Conservation (phyloP, 495 filamentous ascomycete species). For the Extremus antarcticus region DNA sequence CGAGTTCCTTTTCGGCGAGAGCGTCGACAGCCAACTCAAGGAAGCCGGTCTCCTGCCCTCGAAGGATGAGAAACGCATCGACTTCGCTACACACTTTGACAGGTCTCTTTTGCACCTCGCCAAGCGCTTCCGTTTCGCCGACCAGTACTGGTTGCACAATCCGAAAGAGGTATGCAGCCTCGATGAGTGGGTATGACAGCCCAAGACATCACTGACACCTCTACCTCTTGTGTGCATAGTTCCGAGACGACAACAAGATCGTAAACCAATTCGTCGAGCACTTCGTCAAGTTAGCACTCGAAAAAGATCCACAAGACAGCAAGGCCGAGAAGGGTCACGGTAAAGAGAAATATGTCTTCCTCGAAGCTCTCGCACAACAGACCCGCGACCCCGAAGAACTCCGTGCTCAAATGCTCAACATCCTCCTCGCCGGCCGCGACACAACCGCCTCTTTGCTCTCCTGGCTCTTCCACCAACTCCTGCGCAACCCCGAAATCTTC, state of each 20-base stretch:
- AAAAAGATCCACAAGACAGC: conserved; percentile 42
- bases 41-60: conserved; percentile 3
- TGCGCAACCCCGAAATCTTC: conserved; percentile 60
- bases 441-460: conserved; percentile 29
- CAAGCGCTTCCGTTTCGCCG: conserved; percentile 16
- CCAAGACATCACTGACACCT: neutral
- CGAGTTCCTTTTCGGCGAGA: conserved; percentile 74
- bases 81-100: conserved; percentile 25
- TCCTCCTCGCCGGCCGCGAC: conserved; percentile 51
- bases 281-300: conserved; percentile 59
- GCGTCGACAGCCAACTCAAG: conserved; percentile 47
- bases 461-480: conserved; percentile 59
- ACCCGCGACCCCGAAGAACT: conserved; percentile 63
- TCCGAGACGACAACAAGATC: conserved; percentile 49
- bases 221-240: conserved; percentile 32
- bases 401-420: conserved; percentile 66
- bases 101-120: conserved; percentile 16
- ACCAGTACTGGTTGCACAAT: conserved; percentile 35
- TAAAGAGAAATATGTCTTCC: conserved; percentile 53
- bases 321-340: conserved; percentile 45
- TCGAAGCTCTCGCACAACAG: conserved; percentile 65
- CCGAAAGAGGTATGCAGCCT: conserved; percentile 18
- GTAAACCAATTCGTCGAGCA: conserved; percentile 45
- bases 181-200: too few relatives aligned
- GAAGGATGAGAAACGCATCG: conserved; percentile 9